A percentile compares a stretch with the other conserved stretches of the same genome.
Conservation (phyloP, 768 basidiomycete species). For the Pleurotus giganteus region DNA sequence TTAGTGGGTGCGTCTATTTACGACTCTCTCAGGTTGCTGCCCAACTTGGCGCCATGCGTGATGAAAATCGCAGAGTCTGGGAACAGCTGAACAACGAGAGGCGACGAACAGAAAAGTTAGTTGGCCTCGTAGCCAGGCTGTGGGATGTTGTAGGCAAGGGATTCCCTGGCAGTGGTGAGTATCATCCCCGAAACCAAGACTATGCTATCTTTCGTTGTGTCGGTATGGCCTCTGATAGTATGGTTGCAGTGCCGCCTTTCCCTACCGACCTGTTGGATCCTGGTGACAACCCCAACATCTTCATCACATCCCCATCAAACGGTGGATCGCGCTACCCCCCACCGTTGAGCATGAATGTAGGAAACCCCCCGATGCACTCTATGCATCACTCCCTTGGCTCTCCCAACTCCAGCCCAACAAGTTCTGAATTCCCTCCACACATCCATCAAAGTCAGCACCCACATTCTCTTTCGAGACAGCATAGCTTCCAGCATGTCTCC, state of each 20-base stretch:
- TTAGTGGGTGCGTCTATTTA: conserved; percentile 1
- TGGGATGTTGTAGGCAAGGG: conserved; percentile 61
- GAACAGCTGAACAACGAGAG: conserved; percentile 54
- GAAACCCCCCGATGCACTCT: conserved; percentile 35
- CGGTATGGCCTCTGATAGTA: not conserved
- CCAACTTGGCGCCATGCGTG: conserved; percentile 67
- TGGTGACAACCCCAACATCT: conserved; percentile 64
- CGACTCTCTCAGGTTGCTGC: conserved; percentile 43
- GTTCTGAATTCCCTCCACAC: conserved; percentile 29
- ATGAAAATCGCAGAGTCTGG: conserved; percentile 68
- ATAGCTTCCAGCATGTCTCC: conserved; percentile 57
- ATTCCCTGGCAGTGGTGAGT: conserved; percentile 55
- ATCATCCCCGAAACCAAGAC: not conserved
- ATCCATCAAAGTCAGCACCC: conserved; percentile 24
- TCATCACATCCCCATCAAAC: conserved; percentile 63
- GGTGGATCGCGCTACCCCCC: conserved; percentile 37
- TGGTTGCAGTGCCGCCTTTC: conserved; percentile 39
- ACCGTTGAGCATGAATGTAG: conserved; percentile 41
- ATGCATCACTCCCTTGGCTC: conserved; percentile 31
- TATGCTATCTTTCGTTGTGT: not conserved
- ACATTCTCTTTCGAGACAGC: conserved; percentile 50
- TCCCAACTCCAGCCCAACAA: conserved; percentile 38
- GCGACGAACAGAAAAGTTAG: conserved; percentile 60
- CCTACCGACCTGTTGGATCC: conserved; percentile 52
- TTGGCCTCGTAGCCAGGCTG: conserved; percentile 53